Base-by-base conservation (phyloP, 2,329 filamentous ascomycete genomes). In the Xylaria sp. region DNA sequence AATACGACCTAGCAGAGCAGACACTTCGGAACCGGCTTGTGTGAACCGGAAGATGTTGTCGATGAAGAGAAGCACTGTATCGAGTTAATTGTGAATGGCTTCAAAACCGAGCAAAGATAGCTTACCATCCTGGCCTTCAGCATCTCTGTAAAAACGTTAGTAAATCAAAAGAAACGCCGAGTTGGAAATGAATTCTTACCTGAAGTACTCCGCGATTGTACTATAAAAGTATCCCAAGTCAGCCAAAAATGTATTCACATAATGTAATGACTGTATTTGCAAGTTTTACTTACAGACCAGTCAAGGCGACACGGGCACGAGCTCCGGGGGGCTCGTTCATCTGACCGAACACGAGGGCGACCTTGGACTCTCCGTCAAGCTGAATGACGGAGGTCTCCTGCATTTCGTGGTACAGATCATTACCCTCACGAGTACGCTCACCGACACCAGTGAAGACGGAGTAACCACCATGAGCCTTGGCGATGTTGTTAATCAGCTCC, bases 21-120 rank as follows among this genome's bases (percentile, higher is more conserved):
- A 98, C 89, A 99, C 95, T 86, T 99, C 95, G 77, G 95, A 98
- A 94, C 95, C 95, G 81, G 95, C 95, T 86, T 98, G 94, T 72
- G 94, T 97, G 89, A 98, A 98, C 78, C 95, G 91, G 92, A 97
- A 98, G 84, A 99, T 98, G 89, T 99, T 99, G 91, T 99, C 95
- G 82, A 98, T 98, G 88, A 98, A 97, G 82, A 97, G 93, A 79
- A 97, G 87, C 88, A 97, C 92, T 91, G 5, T 31, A 28, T 6
- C 31, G 28, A 0, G 51, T 66, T 57, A 64, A 61, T 66, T 61
- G n/a, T 6, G 23, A n/a, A 42, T 12, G 46, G 35, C 4, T 42
- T 38, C 4, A 5, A 9, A 28, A 3, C 5, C 12, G 2, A 51
- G 8, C 3, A 1, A 12, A 25, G n/a, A 21, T 51, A 38, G 75